These are phyloP conservation scores for Emmonsiellopsis sp. DNA, from an alignment of 2,329 filamentous ascomycete species.

Conservation along the genomic window DNA sequence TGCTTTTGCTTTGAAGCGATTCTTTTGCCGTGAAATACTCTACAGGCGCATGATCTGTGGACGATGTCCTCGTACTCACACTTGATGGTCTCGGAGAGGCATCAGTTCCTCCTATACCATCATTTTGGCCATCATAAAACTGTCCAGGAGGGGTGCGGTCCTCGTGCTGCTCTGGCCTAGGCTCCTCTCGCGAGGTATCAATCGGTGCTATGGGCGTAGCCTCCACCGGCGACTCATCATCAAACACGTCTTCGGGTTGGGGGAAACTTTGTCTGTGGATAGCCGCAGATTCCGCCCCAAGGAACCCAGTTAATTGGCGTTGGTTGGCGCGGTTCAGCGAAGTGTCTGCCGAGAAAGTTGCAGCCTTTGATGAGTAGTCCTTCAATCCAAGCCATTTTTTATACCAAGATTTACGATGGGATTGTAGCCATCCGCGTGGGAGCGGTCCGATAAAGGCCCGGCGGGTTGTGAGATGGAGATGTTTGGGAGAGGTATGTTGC, in stretches of 20 bases:
- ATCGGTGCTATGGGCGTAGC: conserved; percentile 7
- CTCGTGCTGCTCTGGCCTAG: neutral
- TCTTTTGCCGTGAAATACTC: conserved; percentile 1
- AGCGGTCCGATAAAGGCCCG: conserved; percentile 59
- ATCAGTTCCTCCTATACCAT: neutral
- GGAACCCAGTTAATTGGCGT: conserved; percentile 20
- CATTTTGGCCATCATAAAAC: neutral
- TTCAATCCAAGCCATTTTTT: conserved; percentile 35
- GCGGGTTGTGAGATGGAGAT: conserved; percentile 52
- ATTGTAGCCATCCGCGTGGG: conserved; percentile 56
- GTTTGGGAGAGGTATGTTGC: conserved; percentile 54
- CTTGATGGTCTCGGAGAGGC: neutral
- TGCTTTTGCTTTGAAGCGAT: neutral
- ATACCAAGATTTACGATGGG: conserved; percentile 56
- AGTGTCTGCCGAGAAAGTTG: conserved; percentile 45
- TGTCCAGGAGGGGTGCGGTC: neutral
- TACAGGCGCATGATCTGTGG: neutral
- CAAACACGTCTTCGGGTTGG: conserved; percentile 24
- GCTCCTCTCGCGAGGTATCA: conserved; percentile 4
- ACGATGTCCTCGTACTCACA: neutral
- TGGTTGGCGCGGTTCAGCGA: conserved; percentile 30
- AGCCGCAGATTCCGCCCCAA: conserved; percentile 20
- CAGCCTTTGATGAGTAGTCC: conserved; percentile 38
- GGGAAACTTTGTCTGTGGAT: conserved; percentile 22
- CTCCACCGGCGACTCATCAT: conserved; percentile 12